Evolutionary conservation across 2,329 filamentous ascomycete genomes (phyloP).

Genomic region (Lecanicillium sp.): DNA sequence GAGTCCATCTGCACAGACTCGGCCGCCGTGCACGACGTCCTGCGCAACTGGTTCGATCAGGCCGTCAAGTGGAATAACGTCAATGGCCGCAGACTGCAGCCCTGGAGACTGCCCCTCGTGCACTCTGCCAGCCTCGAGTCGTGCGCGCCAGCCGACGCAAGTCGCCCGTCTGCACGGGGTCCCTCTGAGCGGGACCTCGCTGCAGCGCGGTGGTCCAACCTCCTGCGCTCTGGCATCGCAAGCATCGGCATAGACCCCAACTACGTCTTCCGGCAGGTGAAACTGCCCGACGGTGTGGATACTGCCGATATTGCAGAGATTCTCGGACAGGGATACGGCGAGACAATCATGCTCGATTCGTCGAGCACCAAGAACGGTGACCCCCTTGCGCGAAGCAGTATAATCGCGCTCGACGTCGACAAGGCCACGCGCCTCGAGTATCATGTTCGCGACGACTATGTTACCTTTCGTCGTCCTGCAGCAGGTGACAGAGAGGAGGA

Average conservation of each 20-base stretch:
- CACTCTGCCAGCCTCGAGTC: conserved; percentile 21
- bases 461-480: conserved; percentile 23
- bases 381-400: conserved; percentile 55
- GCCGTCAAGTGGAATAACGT: conserved; percentile 54
- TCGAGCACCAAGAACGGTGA: conserved; percentile 45
- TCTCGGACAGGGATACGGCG: conserved; percentile 33
- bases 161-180: conserved; percentile 5
- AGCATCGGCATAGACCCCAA: conserved; percentile 23
- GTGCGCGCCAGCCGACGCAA: neutral
- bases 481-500: conserved; percentile 16
- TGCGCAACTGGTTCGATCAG: conserved; percentile 70
- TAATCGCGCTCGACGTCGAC: conserved; percentile 61
- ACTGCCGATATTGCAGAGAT: conserved; percentile 51
- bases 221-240: conserved; percentile 23
- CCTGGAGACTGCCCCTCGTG: conserved; percentile 9
- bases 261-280: conserved; percentile 37
- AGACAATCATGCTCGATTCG: conserved; percentile 55
- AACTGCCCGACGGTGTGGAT: conserved; percentile 40
- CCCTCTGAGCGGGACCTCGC: conserved; percentile 19
- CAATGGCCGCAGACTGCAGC: conserved; percentile 15
- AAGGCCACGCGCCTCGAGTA: conserved; percentile 54
- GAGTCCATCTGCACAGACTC: conserved; percentile 78
- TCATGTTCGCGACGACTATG: conserved; percentile 40
- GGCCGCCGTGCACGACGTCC: conserved; percentile 53
- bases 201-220: conserved; percentile 20